Evolutionary conservation across 176 grass and related monocot species (phyloP).

Genomic region (Oryza meridionalis): DNA sequence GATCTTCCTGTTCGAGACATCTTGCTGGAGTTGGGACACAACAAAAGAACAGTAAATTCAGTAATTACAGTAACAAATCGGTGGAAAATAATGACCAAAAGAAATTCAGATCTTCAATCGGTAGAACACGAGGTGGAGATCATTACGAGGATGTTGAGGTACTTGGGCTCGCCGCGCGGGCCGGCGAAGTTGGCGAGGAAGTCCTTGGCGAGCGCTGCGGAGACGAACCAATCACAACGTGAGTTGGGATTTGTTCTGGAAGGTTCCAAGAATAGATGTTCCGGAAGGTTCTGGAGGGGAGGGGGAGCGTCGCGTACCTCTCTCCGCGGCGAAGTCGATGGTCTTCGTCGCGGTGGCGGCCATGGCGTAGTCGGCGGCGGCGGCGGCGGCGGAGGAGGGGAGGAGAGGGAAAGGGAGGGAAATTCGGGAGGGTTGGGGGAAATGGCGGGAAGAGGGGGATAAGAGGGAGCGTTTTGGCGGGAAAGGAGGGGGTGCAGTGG

Average conservation of each 20-base stretch:
- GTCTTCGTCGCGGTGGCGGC: slow-evolving; percentile 40
- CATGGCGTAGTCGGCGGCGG: neutral
- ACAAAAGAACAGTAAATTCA: neutral
- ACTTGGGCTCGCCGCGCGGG: slow-evolving; percentile 78
- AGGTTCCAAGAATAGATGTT: neutral
- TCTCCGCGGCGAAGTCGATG: slow-evolving; percentile 64
- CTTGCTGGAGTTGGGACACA: slow-evolving; percentile 61
- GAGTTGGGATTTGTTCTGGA: slow-evolving; percentile 1
- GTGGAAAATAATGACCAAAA: neutral
- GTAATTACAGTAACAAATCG: slow-evolving; percentile 3
- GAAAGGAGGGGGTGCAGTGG: neutral
- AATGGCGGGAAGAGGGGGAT: slow-evolving; percentile 32
- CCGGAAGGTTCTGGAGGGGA: neutral
- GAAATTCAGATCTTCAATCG: neutral
- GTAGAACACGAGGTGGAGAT: neutral
- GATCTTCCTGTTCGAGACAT: slow-evolving; percentile 84
- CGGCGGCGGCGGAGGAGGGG: neutral
- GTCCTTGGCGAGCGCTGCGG: slow-evolving; percentile 83
- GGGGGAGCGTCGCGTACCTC: slow-evolving; percentile 49
- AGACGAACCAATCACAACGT: neutral
- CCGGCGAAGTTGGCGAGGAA: slow-evolving; percentile 79
- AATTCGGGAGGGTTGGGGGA: neutral
- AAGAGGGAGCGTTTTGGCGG: slow-evolving; percentile 50
- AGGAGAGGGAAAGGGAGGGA: neutral
- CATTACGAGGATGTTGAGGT: slow-evolving; percentile 78